Conservation (phyloP, 495 filamentous ascomycete genomes). For the Margaritispora aquatica region DNA sequence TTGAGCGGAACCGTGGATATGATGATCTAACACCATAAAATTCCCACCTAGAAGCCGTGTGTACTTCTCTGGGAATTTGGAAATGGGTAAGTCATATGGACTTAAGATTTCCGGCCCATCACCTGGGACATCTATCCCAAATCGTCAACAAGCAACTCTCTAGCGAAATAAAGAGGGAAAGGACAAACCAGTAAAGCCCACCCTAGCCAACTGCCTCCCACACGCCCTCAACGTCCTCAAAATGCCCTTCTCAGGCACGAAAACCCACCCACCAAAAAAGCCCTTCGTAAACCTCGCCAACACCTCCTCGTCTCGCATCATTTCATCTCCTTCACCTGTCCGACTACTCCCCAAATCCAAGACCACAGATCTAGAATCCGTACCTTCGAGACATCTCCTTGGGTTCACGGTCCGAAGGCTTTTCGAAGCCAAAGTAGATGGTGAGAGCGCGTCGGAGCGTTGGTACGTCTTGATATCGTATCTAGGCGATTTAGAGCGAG, state of each 20-base stretch:
- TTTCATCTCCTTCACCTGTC: no score
- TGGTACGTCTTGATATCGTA: neutral
- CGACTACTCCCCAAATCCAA: neutral
- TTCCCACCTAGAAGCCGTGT: constrained; percentile 10
- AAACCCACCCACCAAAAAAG: constrained; percentile 14
- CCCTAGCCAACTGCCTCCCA: neutral
- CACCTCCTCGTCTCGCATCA: constrained; percentile 23
- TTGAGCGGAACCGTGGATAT: neutral
- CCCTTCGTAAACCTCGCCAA: constrained; percentile 15
- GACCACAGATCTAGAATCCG: neutral
- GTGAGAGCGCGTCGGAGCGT: neutral
- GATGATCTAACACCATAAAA: constrained; percentile 16
- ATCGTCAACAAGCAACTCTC: neutral
- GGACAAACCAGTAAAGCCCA: neutral
- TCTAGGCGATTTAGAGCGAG: no score
- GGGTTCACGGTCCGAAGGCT: constrained; percentile 1
- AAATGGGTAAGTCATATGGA: neutral
- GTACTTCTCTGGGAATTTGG: constrained; percentile 2
- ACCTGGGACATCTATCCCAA: neutral
- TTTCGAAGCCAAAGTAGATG: neutral
- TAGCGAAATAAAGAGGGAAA: neutral
- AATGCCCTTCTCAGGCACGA: constrained; percentile 10
- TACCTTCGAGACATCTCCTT: neutral
- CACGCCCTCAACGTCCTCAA: neutral
- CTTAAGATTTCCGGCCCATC: neutral